phyloP scores from a whole-genome alignment of 805 yeast species.

The Metschnikowia reukaufii region DNA sequence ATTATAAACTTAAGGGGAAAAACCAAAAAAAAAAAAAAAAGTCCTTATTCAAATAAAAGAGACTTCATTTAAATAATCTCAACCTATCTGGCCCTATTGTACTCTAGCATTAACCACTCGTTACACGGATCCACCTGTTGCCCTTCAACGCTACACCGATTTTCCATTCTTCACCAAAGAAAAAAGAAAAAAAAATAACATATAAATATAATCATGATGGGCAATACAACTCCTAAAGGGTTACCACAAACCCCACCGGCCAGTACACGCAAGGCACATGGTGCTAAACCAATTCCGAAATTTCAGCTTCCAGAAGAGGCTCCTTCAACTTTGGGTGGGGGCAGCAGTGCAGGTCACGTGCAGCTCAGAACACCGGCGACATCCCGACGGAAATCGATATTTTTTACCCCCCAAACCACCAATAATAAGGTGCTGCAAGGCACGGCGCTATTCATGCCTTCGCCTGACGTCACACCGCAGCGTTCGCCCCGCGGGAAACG shows the following conservation, averaged over 20 bases:
- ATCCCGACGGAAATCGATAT: neutral
- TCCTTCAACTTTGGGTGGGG: neutral
- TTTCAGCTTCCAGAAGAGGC: slow-evolving; percentile 12
- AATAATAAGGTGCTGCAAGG: neutral
- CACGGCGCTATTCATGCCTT: slow-evolving; percentile 21
- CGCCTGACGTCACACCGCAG: slow-evolving; percentile 37
- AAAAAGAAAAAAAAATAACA: too few relatives aligned
- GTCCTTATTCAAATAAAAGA: neutral
- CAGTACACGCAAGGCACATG: slow-evolving; percentile 7
- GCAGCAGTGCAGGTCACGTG: neutral
- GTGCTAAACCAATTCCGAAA: slow-evolving; percentile 6
- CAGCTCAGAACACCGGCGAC: slow-evolving; percentile 18
- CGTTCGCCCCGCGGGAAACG: slow-evolving; percentile 25
- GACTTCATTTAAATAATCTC: neutral
- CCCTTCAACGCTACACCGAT: neutral
- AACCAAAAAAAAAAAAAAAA: neutral
- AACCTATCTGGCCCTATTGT: neutral
- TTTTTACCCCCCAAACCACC: slow-evolving; percentile 4
- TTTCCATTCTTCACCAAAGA: too few relatives aligned
- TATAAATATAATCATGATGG: neutral
- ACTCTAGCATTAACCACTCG: neutral
- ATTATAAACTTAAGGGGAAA: neutral
- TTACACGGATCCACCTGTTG: neutral
- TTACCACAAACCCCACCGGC: slow-evolving; percentile 15
- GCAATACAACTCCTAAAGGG: slow-evolving; percentile 8